Percentiles rank a stretch among this genome's conserved stretches.
Evolutionary conservation across 768 basidiomycete genomes (phyloP).

Genomic region (Lactarius hengduanensis): DNA sequence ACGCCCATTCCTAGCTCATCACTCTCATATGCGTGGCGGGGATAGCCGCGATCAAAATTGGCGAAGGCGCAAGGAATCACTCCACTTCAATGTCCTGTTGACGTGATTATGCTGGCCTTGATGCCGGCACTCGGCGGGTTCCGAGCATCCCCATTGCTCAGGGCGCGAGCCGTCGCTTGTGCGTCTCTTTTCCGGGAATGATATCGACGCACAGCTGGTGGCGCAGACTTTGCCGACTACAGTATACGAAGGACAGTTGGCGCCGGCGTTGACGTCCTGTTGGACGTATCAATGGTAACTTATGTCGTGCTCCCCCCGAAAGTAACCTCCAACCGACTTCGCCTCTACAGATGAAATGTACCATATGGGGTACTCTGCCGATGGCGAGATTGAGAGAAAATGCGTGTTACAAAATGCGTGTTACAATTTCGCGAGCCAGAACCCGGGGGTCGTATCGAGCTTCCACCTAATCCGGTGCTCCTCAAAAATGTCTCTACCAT

Average conservation of each 20-base stretch:
- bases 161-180: constrained; percentile 93
- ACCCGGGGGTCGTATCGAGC: no score
- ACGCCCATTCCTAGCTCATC: not conserved
- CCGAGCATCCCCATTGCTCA: no score
- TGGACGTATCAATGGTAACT: constrained; percentile 71
- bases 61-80: constrained; percentile 52
- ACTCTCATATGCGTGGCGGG: constrained; percentile 65
- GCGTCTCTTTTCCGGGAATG: constrained; percentile 62
- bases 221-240: constrained; percentile 85
- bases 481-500: no score
- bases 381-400: no score
- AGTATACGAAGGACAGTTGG: constrained; percentile 55
- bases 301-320: not conserved
- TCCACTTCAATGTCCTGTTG: not conserved
- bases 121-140: not conserved
- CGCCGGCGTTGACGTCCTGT: constrained; percentile 53
- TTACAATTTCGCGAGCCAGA: no score
- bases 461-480: no score
- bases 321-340: not conserved
- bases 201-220: constrained; percentile 69
- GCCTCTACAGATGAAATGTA: constrained; percentile 65
- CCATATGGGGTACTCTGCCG: constrained; percentile 87
- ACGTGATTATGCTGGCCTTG: not conserved
- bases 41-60: constrained; percentile 86
- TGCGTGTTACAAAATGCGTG: no score